Percentiles rank a stretch among this genome's conserved stretches.
Evolutionary conservation across 83 land plant species (phyloP).

Genomic region (Diphasiastrum complanatum): DNA sequence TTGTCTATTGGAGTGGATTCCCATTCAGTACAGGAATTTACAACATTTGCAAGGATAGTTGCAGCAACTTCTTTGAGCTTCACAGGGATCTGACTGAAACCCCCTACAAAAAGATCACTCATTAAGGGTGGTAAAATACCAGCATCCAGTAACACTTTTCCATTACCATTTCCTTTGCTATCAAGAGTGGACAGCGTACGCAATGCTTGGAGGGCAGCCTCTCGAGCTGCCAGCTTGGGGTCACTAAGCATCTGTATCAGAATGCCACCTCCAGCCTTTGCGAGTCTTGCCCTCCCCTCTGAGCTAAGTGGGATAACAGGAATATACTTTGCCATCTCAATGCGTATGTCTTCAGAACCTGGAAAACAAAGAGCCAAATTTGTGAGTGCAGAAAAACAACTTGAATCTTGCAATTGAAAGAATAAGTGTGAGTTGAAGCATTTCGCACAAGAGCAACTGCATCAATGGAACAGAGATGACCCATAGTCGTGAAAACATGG

Average conservation of each 20-base stretch:
- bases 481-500: too few species aligned
- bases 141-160: constrained; percentile 56
- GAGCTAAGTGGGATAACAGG: constrained; percentile 37
- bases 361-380: too few species aligned
- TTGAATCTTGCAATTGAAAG: too few species aligned
- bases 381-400: too few species aligned
- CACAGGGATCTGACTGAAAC: constrained; percentile 63
- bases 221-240: constrained; percentile 49
- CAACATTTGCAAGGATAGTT: constrained; percentile 79
- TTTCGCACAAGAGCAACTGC: too few species aligned
- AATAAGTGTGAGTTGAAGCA: too few species aligned
- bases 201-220: constrained; percentile 73
- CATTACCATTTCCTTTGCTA: constrained; percentile 50
- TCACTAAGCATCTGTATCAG: constrained; percentile 46
- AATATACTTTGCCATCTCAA: constrained; percentile 50
- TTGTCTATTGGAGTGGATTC: constrained; percentile 52
- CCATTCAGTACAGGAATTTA: constrained; percentile 59
- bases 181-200: constrained; percentile 78
- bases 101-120: constrained; percentile 76
- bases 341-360: constrained; percentile 47
- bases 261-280: constrained; percentile 30
- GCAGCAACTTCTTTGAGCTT: constrained; percentile 86
- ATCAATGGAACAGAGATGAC: too few species aligned
- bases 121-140: constrained; percentile 87
- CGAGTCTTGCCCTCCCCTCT: constrained; percentile 36